Base-by-base conservation (phyloP, 345 rosid species). In the Leavenworthia alabamica region DNA sequence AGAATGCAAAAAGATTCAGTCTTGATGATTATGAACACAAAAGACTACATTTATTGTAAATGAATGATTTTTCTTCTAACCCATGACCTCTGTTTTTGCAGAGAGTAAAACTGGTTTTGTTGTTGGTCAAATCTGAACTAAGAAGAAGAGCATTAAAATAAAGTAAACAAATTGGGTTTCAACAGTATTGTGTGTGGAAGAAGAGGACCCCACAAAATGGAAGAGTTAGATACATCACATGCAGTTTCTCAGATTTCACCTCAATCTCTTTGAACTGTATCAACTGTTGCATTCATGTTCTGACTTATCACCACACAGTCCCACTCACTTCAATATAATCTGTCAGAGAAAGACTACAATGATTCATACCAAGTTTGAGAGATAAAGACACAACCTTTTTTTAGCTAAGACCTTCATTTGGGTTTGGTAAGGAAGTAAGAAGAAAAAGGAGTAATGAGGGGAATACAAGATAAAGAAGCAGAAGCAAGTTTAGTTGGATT, bases 231-330 rank as follows among this genome's bases (percentile, higher is more conserved):
- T 71, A 74, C 78, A 80, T 81, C 96, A 84, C 90, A 82, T 80
- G 88, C 86, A 78, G 84, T 62, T 81, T 53, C 49, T 64, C 60
- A 56, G 75, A 71, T 63, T 63, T 70, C 11, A 62, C 75, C 44
- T 31, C 77, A 68, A 62, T 35, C 67, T 55, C 73, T 28, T 46
- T 62, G 73, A 63, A 52, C 67, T 41, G 42, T 56, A 67, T 50
- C 63, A 57, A 77, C 89, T 82, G 82, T 82, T 83, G 86, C 81
- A 88, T 88, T 85, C 92, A 78, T 73, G 63, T 70, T 64, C 80
- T 77, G 79, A 71, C 79, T 50, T 39, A 50, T 58, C 76, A 54
- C 66, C 58, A 19, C 70, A 72, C 79, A 82, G 73, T 74, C 56
- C 71, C 77, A 73, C 79, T 63, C 74, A 71, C 74, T 51, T 76